phyloP scores from a whole-genome alignment of 805 yeast species.

The Komagataella mondaviorum region DNA sequence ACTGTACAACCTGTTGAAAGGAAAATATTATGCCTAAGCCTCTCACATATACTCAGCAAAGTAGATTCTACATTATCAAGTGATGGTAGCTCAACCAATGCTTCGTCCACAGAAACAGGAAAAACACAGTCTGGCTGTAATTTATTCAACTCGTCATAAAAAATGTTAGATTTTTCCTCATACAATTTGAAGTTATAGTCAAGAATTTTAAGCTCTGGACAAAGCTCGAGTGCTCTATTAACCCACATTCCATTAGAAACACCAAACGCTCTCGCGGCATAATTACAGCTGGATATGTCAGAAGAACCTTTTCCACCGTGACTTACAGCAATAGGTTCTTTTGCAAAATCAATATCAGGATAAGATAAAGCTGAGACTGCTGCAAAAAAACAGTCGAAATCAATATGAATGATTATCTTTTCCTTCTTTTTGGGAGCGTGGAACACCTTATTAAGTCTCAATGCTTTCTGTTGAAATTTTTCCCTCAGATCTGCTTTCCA shows the following conservation, averaged over 20 bases:
- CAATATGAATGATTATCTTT: slow-evolving; percentile 57
- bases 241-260: slow-evolving; percentile 89
- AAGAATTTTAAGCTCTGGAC: slow-evolving; percentile 47
- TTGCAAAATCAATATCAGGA: slow-evolving; percentile 29
- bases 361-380: slow-evolving; percentile 62
- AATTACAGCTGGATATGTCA: slow-evolving; percentile 88
- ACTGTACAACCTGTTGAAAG: slow-evolving; percentile 45
- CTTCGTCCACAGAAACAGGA: slow-evolving; percentile 91
- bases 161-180: slow-evolving; percentile 45
- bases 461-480: slow-evolving; percentile 38
- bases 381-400: slow-evolving; percentile 91
- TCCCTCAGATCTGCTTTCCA: slow-evolving; percentile 72
- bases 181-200: slow-evolving; percentile 68
- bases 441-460: slow-evolving; percentile 9
- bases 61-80: slow-evolving; percentile 14
- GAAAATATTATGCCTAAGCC: slow-evolving; percentile 27
- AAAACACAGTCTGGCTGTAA: slow-evolving; percentile 36
- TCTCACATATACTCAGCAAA: slow-evolving; percentile 13
- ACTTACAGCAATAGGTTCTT: slow-evolving; percentile 46
- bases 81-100: slow-evolving; percentile 49
- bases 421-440: slow-evolving; percentile 4
- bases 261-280: slow-evolving; percentile 69
- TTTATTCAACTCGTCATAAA: slow-evolving; percentile 46
- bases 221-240: slow-evolving; percentile 41
- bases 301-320: slow-evolving; percentile 42